These are phyloP conservation scores for Aspergillus felis DNA, from an alignment of 2,329 filamentous ascomycete species.

Conservation along the genomic window DNA sequence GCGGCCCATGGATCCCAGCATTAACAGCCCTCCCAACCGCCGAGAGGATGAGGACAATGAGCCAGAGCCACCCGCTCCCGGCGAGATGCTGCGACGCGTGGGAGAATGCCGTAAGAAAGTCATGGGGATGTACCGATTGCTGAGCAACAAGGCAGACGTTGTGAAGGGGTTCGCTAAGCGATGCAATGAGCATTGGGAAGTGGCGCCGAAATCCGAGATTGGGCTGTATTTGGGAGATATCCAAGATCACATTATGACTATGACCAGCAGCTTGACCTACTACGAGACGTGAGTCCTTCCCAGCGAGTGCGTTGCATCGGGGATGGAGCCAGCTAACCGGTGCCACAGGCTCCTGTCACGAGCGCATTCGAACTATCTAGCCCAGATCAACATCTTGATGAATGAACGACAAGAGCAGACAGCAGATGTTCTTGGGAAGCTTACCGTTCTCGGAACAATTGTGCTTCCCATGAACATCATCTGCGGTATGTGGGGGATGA, in stretches of 20 bases:
- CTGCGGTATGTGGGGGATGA: conserved; percentile 98
- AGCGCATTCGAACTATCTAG: conserved; percentile 95
- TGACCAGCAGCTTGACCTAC: conserved; percentile 93
- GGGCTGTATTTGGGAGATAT: conserved; percentile 98
- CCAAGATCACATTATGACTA: conserved; percentile 97
- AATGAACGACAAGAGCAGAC: conserved; percentile 96
- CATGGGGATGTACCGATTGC: conserved; percentile 86
- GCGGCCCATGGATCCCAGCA: conserved; percentile 25
- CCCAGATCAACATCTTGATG: conserved; percentile 98
- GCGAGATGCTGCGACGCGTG: conserved; percentile 87
- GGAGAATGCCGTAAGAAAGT: conserved; percentile 96
- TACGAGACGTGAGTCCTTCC: conserved; percentile 76
- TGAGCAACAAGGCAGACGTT: conserved; percentile 97
- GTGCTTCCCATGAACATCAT: conserved; percentile 99
- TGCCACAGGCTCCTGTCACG: conserved; percentile 71
- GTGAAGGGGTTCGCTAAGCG: conserved; percentile 99
- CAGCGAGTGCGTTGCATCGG: conserved; percentile 1
- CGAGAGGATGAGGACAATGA: conserved; percentile 29
- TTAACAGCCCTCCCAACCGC: conserved; percentile 26
- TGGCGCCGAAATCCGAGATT: conserved; percentile 91
- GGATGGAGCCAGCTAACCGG: conserved; percentile 9
- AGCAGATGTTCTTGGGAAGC: conserved; percentile 86
- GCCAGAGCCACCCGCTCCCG: conserved; percentile 44
- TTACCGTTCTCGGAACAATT: conserved; percentile 94
- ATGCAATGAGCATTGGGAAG: conserved; percentile 97